A percentile compares a stretch with the other conserved stretches of the same genome.
Conservation (phyloP, 768 basidiomycete genomes). For the Panaeolus cyanescens region DNA sequence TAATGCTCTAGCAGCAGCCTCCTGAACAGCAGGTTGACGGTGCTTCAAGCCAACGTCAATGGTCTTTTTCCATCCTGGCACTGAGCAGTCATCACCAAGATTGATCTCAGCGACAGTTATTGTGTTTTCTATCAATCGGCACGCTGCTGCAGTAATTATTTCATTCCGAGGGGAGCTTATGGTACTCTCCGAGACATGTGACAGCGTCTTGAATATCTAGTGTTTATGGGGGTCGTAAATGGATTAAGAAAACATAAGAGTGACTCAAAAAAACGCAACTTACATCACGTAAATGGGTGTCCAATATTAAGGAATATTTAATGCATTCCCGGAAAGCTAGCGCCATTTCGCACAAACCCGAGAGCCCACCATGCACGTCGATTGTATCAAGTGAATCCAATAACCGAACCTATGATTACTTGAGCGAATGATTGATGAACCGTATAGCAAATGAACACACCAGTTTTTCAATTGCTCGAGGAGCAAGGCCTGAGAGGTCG, state of each 20-base stretch:
- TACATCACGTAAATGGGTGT: constrained; percentile 49
- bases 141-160: constrained; percentile 70
- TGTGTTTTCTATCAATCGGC: constrained; percentile 65
- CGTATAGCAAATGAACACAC: constrained; percentile 34
- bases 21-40: constrained; percentile 63
- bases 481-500: constrained; percentile 57
- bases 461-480: constrained; percentile 46
- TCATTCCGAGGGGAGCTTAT: constrained; percentile 71
- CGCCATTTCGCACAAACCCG: constrained; percentile 74
- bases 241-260: not conserved
- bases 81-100: constrained; percentile 38
- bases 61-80: constrained; percentile 67
- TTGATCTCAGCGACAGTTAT: constrained; percentile 60
- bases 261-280: constrained; percentile 6
- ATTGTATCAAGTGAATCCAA: constrained; percentile 64
- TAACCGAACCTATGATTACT: constrained; percentile 46
- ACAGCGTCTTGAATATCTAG: constrained; percentile 70
- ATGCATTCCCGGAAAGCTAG: constrained; percentile 47
- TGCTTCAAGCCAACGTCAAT: constrained; percentile 76
- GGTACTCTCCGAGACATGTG: constrained; percentile 54
- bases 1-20: constrained; percentile 74
- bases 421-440: constrained; percentile 7
- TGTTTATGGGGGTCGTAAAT: constrained; percentile 2
- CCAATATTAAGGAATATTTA: constrained; percentile 30
- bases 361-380: constrained; percentile 83